These are phyloP conservation scores for Suillus alpinus DNA, from an alignment of 768 basidiomycete species.

Conservation along the genomic window DNA sequence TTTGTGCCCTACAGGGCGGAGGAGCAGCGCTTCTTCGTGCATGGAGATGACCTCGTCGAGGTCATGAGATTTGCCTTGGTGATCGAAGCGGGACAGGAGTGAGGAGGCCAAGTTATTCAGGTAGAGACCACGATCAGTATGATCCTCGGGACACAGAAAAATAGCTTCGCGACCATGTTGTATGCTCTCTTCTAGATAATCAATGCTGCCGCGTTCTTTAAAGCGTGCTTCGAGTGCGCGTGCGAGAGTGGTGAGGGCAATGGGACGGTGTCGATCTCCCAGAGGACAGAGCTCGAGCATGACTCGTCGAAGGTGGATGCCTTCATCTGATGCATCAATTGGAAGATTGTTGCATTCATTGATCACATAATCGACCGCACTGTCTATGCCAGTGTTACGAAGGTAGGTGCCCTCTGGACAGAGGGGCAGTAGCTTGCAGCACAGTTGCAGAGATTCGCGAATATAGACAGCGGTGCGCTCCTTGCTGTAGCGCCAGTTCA, in stretches of 20 bases:
- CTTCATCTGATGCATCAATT: not conserved
- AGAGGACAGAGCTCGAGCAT: not conserved
- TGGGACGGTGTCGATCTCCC: not conserved
- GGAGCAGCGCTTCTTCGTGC: not conserved
- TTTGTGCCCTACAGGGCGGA: not conserved
- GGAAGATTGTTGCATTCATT: not conserved
- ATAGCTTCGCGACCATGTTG: not conserved
- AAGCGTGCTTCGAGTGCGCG: not conserved
- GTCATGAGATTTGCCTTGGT: not conserved
- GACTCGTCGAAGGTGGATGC: not conserved
- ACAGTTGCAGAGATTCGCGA: not conserved
- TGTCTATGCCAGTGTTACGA: too few species aligned
- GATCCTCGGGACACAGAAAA: not conserved
- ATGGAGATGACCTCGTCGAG: not conserved
- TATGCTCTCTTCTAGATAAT: not conserved
- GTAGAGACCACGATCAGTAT: not conserved
- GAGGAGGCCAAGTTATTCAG: not conserved
- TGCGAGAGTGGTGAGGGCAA: not conserved
- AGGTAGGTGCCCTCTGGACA: not conserved
- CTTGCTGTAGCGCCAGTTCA: not conserved
- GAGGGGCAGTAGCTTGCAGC: not conserved
- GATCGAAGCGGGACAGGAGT: fast-evolving
- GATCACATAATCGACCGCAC: not conserved
- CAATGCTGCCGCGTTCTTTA: not conserved
- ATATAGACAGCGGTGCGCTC: not conserved